A percentile compares a stretch with the other conserved stretches of the same genome.
phyloP scores from a whole-genome alignment of 192 early-diverging fungal genomes.

The Podila horticola region DNA sequence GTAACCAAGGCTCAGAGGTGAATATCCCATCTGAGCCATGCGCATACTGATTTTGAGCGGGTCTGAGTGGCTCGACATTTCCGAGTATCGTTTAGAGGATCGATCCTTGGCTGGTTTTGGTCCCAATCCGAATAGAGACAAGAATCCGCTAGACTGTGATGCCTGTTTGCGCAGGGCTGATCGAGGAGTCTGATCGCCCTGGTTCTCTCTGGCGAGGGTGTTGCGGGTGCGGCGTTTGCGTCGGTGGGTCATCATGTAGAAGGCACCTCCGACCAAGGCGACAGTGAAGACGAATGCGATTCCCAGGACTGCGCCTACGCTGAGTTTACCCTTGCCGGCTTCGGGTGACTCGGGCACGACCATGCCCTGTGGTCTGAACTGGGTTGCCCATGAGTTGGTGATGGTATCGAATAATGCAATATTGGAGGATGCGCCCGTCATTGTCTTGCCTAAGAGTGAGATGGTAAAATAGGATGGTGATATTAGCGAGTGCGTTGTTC shows the following conservation, averaged over 20 bases:
- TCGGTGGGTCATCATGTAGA: slow-evolving; percentile 29
- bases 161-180: slow-evolving; percentile 23
- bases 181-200: slow-evolving; percentile 26
- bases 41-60: slow-evolving; percentile 27
- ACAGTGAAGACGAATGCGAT: slow-evolving; percentile 39
- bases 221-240: slow-evolving; percentile 34
- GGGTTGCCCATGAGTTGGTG: slow-evolving; percentile 33
- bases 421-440: neutral
- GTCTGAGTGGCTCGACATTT: slow-evolving; percentile 38
- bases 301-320: slow-evolving; percentile 35
- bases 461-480: neutral
- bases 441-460: slow-evolving; percentile 22
- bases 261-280: slow-evolving; percentile 24
- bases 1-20: slow-evolving; percentile 43
- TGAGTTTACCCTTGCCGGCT: neutral
- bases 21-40: slow-evolving; percentile 48
- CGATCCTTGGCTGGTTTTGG: neutral
- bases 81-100: slow-evolving; percentile 37
- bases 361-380: slow-evolving; percentile 17
- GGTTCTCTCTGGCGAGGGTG: slow-evolving; percentile 45
- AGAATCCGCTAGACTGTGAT: slow-evolving; percentile 9
- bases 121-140: slow-evolving; percentile 3
- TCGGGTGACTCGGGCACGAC: neutral
- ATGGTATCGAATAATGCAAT: slow-evolving; percentile 33
- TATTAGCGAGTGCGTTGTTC: neutral